Evolutionary conservation across 2,329 filamentous ascomycete species (phyloP).

Genomic region (Bipolaris oryzae): DNA sequence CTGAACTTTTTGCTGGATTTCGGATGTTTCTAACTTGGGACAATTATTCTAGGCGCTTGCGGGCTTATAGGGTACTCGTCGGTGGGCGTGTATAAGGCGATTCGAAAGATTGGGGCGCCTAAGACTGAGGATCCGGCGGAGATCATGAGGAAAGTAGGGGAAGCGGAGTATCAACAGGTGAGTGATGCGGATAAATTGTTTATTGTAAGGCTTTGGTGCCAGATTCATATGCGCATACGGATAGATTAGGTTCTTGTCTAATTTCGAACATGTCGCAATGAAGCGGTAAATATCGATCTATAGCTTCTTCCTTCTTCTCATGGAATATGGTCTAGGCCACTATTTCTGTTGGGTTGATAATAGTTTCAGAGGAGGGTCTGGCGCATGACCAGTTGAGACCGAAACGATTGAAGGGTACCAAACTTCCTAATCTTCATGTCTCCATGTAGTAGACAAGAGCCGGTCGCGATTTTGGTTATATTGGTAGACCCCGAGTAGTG

Average conservation of each 20-base stretch:
- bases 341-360: background rate
- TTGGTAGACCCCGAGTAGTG: background rate
- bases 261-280: background rate
- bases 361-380: background rate
- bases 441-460: background rate
- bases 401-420: background rate
- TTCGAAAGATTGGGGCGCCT: conserved; percentile 33
- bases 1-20: no score
- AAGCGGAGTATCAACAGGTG: conserved; percentile 25
- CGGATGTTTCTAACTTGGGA: no score
- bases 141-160: conserved; percentile 20
- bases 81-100: conserved; percentile 66
- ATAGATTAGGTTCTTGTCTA: background rate
- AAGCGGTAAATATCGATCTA: background rate
- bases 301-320: background rate
- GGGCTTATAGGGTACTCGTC: conserved; percentile 66
- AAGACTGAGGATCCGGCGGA: conserved; percentile 20
- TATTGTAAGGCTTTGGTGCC: conserved; percentile 32
- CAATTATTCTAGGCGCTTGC: conserved; percentile 52
- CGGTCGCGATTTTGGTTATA: background rate
- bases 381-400: background rate
- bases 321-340: background rate
- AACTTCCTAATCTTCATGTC: background rate
- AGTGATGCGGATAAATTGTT: conserved; percentile 25
- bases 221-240: conserved; percentile 26